Base-by-base conservation (phyloP, 495 filamentous ascomycete genomes). In the Paragyromitra xinjiangensis region DNA sequence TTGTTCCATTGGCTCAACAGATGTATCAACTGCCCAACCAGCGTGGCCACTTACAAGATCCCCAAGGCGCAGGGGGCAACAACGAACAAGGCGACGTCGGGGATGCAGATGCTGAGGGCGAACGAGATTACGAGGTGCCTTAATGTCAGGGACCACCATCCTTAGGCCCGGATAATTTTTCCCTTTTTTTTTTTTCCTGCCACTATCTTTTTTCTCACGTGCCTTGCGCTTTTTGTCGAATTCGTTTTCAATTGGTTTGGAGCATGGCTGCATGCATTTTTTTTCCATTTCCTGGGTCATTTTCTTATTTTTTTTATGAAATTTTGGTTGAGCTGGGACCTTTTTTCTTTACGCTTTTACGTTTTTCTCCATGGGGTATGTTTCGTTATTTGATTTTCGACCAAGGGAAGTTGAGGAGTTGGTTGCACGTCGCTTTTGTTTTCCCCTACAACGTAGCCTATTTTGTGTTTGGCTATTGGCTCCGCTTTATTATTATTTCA, bases 21-120 rank as follows among this genome's bases (percentile, higher is more conserved):
- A 90, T 90, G 87, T 88, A 88, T 80, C 87, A 88, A 73, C 86
- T 89, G 53, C 83, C 83, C 45, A 85, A 85, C 79, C 88, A 88
- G 77, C 84, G 86, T 73, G 82, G 83, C 65, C 85, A 88, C 77
- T 66, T 83, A 68, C 85, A 87, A 73, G 85, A 84, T 65, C 67
- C 80, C 79, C 82, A 83, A 75, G 84, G 80, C 29, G 83, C 81
- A 66, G 66, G 70, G 84, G 83, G 80, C 78, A 85, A 83, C 84
- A 84, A 85, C 74, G 79, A 86, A 71, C 83, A 87, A 62, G 87
- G 86, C 61, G 86, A 86, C 22, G 87, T 88, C 70, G 87, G 83
- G 42, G 87, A 88, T 78, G 86, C 86, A 64, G 87, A 89, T 85
- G 89, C 88, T 16, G 88, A 89, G 79, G 88, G 87, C 56, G 88